Evolutionary conservation across 306 rosid genomes (phyloP), one percentile per base, ranked within the genome.

Genomic region (Alnus rubra): DNA sequence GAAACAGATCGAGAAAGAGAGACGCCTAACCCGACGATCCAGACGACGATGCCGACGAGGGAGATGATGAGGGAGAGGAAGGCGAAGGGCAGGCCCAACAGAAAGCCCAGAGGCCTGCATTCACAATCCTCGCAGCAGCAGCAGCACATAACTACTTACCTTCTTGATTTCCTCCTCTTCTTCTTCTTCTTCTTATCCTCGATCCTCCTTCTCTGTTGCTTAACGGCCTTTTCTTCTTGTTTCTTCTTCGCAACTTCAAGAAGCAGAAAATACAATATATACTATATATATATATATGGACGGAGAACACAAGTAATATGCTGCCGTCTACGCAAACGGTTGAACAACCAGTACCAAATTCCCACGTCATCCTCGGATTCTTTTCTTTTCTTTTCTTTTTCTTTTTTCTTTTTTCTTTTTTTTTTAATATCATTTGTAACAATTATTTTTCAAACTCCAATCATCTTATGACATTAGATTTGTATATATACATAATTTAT

Each of bases 81-180:
- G 84, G 94, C 97, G 19, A 92, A 90, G 82, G 97, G 97, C 14
- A 92, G 80, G 81, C 94, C 94, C 2, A 90, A 42, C 14, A 92
- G 82, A 78, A 92, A 92, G 73, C 90, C 97, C 53, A 92, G 53
- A 62, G 97, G 97, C 81, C 97, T 86, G 86, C 90, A 90, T 75
- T 82, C 64, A 62, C 88, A 86, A n/a, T 88, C 97, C 11, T 87
- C 90, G n/a, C 86, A 76, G 73, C 97, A 80, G 23, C 90, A 85
- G 81, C 97, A 89, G 48, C 87, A 78, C 93, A 86, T 89, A 44
- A 51, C 76, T 78, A 35, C 7, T 39, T 69, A 7, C 16, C 65
- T 10, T 6, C 18, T 52, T 42, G 45, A 9, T n/a, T 28, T 16
- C 28, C 28, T 23, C 28, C 28, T 23, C 28, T 23, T 0, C 28